Evolutionary conservation across 2,329 filamentous ascomycete species (phyloP).

Genomic region (Anthostomella pinea): DNA sequence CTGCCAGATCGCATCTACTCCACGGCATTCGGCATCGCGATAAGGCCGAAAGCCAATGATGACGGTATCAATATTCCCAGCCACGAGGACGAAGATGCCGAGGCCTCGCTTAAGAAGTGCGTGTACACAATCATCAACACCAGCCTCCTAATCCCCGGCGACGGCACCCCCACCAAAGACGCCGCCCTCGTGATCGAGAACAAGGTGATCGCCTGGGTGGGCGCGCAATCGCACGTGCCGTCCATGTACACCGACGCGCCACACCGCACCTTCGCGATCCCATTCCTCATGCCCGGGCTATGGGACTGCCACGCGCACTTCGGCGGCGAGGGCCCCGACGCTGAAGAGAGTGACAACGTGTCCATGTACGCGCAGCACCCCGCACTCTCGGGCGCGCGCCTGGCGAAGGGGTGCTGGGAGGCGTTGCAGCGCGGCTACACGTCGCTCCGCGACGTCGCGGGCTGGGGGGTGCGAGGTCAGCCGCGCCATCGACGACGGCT

Average conservation of each 20-base stretch:
- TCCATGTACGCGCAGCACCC: slow-evolving; percentile 30
- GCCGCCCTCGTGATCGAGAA: slow-evolving; percentile 36
- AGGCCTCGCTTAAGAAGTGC: slow-evolving; percentile 22
- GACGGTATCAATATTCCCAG: slow-evolving; percentile 1
- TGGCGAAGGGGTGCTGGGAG: slow-evolving; percentile 35
- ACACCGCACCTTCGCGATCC: slow-evolving; percentile 27
- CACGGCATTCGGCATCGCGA: slow-evolving; percentile 28
- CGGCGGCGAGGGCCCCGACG: slow-evolving; percentile 20
- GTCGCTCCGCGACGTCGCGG: slow-evolving; percentile 34
- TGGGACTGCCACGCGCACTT: slow-evolving; percentile 37
- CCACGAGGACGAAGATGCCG: neutral
- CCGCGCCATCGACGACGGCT: slow-evolving; percentile 30
- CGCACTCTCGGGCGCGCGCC: slow-evolving; percentile 30
- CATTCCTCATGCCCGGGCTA: slow-evolving; percentile 34
- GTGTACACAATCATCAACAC: slow-evolving; percentile 34
- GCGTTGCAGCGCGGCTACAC: slow-evolving; percentile 38
- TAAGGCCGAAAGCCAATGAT: slow-evolving; percentile 20
- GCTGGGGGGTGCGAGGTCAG: slow-evolving; percentile 33
- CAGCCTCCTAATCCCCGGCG: slow-evolving; percentile 36
- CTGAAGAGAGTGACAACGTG: slow-evolving; percentile 13
- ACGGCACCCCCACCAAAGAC: slow-evolving; percentile 32
- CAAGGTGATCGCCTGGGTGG: slow-evolving; percentile 39
- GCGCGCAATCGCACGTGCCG: slow-evolving; percentile 28
- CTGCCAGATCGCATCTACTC: slow-evolving; percentile 26
- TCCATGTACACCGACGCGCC: slow-evolving; percentile 27